Conservation (phyloP, 176 grass and related monocot species). For the Elaeis guineensis region DNA sequence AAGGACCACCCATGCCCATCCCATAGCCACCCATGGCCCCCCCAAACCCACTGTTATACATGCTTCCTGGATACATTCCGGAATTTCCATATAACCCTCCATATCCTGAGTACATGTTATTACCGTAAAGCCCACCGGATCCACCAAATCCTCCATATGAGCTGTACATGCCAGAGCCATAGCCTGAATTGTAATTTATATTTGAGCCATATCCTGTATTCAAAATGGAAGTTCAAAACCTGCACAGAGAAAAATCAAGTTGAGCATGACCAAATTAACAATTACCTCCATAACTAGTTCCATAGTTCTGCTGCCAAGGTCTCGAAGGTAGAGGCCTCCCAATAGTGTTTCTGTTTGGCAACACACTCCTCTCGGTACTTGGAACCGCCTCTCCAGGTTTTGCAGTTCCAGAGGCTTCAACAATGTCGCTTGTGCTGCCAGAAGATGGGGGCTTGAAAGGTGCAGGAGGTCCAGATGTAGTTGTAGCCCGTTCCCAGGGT, state of each 20-base stretch:
- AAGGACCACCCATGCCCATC: constrained; percentile 61
- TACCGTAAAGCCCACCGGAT: constrained; percentile 40
- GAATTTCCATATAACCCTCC: constrained; percentile 39
- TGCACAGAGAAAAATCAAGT: too few species aligned
- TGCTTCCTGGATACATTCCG: constrained; percentile 64
- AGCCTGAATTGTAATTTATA: constrained; percentile 45
- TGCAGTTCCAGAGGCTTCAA: constrained; percentile 84
- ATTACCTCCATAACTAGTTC: constrained; percentile 63
- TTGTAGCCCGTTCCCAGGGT: constrained; percentile 57
- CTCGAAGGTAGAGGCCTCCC: constrained; percentile 50
- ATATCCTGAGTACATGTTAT: constrained; percentile 56
- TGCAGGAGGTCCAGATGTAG: constrained; percentile 38
- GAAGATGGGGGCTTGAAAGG: constrained; percentile 75
- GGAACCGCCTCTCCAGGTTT: constrained; percentile 72
- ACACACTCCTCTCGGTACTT: constrained; percentile 22
- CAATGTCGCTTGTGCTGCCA: constrained; percentile 72
- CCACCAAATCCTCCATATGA: constrained; percentile 48
- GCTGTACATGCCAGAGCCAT: constrained; percentile 27
- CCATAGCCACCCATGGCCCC: constrained; percentile 45
- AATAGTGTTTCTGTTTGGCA: constrained; percentile 28
- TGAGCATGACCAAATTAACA: background rate
- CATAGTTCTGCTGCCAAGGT: constrained; percentile 75
- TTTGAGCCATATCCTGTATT: constrained; percentile 66
- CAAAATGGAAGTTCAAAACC: background rate
- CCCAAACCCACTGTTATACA: constrained; percentile 47